Base-by-base conservation (phyloP, 176 grass and related monocot species). In the Metroxylon sagu region DNA sequence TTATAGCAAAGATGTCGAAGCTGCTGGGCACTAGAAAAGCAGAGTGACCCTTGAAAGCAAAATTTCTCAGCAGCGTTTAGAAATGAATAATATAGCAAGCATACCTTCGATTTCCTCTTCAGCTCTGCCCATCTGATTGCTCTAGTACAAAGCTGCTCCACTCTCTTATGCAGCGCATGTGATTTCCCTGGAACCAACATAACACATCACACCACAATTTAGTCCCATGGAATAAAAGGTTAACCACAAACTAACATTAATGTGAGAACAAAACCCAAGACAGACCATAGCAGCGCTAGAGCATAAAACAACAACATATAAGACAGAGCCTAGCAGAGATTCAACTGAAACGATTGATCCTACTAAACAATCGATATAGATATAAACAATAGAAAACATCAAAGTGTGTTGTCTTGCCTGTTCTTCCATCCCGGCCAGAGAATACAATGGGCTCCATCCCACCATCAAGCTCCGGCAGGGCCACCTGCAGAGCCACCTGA, bases 381-480 rank as follows among this genome's bases (percentile, higher is more conserved):
- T 23, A 23, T 43, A 0, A 43, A 43, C 35, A 14, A 43, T 43
- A 14, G 31, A 56, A 69, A 52, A 28, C 1, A 17, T 4, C 0
- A n/a, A n/a, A 25, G 25, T 15, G 15, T 16, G 28, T 56, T 19
- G 17, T 3, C 61, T 75, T 73, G 72, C 93, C 93, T 73, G 93
- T 92, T 67, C 87, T 88, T 0, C 84, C 72, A 57, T 98, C 93
- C 18, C 93, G 76, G 4, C 93, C 93, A 2, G 88, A 79, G 67
- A 98, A 98, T 1, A 98, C 93, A 30, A 98, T 98, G 54, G 93
- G 93, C 60, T 98, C 93, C 93, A 98, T 98, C 6, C 93, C 93
- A 0, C 93, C 93, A 31, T 98, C 93, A 1, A 98, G 81, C 75
- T 98, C 93, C 26, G 88, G 93, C 3, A 98, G 88, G 48, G 93